Percentiles rank a stretch among this genome's conserved stretches.
Evolutionary conservation across 208 protist genomes (phyloP).

Genomic region (Leishmania braziliensis): DNA sequence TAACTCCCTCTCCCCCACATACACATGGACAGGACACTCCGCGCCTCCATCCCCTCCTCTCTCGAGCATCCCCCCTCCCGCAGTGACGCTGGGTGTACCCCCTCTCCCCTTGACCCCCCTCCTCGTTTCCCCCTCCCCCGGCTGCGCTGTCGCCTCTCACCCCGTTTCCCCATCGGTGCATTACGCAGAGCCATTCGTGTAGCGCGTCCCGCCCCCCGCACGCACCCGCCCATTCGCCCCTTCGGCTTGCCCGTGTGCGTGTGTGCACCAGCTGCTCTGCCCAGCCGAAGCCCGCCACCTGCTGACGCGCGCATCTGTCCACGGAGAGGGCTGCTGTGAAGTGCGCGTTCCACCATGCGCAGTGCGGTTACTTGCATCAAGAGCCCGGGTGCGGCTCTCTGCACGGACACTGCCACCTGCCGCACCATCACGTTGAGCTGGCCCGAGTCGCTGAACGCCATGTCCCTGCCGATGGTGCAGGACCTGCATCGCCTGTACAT

Average conservation of each 20-base stretch:
- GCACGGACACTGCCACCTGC: slow-evolving; percentile 38
- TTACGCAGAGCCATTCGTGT: background rate
- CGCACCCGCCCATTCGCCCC: background rate
- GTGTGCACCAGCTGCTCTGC: background rate
- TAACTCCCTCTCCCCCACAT: background rate
- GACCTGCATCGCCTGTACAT: slow-evolving; percentile 52
- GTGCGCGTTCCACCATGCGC: background rate
- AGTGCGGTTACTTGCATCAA: background rate
- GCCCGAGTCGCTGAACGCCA: slow-evolving; percentile 41
- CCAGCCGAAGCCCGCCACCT: background rate
- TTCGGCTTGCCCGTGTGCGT: background rate
- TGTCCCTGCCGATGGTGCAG: slow-evolving; percentile 49
- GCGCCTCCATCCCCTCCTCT: background rate
- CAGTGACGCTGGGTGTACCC: background rate
- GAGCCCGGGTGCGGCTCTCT: slow-evolving; percentile 19
- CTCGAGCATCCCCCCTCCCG: background rate
- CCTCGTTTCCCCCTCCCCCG: background rate
- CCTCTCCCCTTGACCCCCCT: too few species aligned
- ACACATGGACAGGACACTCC: background rate
- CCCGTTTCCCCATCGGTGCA: background rate
- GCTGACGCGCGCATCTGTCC: background rate
- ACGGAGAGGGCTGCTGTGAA: background rate
- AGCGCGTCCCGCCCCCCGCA: background rate
- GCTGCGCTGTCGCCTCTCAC: background rate
- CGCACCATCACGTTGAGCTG: slow-evolving; percentile 54